Evolutionary conservation across 2,329 filamentous ascomycete genomes (phyloP), one percentile per base, ranked within the genome.

Genomic region (Balansia obtecta): DNA sequence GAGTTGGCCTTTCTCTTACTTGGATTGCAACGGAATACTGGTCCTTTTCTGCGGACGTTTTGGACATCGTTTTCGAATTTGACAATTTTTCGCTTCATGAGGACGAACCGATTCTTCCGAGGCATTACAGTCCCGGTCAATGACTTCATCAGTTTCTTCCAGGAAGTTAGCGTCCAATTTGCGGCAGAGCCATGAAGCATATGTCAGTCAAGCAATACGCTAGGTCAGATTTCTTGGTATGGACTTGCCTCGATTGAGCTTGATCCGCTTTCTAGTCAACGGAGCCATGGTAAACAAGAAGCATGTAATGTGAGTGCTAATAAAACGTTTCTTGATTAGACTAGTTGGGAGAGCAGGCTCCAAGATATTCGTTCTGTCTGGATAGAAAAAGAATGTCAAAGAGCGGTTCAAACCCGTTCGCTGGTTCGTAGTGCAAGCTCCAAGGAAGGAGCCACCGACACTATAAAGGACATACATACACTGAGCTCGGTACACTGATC

Each of bases 261-360:
- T 42, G 30, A 57, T 64, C 50, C 60, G 59, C 41, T 62, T 65
- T n/a, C 59, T 52, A 11, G 57, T 57, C 45, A 45, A 52, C 13
- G 59, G 57, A 5, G 63, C 56, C 64, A 66, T 66, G 4, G 16
- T 30, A 33, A 43, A 7, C 16, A 40, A 27, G 27, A 27, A 27
- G 27, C 8, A 27, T 27, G 27, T 27, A 27, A 27, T 8, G 27
- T 27, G 27, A 27, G 27, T 8, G 27, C 27, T 27, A 8, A 27
- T 6, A 27, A 27, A 27, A 27, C 1, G 4, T 27, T 27, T 27
- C 7, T 8, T 6, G 27, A 27, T 27, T 27, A 27, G 27, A 27
- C 27, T 7, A 27, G 27, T 8, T 27, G 27, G 27, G 27, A 27
- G 27, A 27, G 27, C 4, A 27, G 8, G 27, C 27, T 27, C 27